Conservation (phyloP, 164 flowering plant genomes). For the Annona squamosa region DNA sequence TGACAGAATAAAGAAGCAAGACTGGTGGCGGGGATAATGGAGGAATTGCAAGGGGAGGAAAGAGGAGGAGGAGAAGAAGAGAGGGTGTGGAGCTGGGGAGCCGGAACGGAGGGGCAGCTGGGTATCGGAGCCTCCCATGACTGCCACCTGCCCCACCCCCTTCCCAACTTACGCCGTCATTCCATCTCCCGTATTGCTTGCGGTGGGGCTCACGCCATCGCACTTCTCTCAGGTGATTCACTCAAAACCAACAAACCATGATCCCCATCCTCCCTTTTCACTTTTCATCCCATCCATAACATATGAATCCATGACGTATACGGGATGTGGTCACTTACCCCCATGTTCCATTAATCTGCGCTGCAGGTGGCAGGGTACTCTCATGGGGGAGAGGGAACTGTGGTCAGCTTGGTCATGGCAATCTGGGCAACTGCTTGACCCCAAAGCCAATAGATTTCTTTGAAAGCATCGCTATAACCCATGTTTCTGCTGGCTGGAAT, state of each 20-base stretch:
- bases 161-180: constrained; percentile 17
- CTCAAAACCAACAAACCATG: background rate
- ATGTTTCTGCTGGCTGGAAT: constrained; percentile 94
- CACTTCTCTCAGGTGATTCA: constrained; percentile 38
- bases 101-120: constrained; percentile 91
- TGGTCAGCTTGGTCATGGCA: constrained; percentile 90
- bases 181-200: constrained; percentile 64
- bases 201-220: constrained; percentile 87
- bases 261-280: background rate
- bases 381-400: constrained; percentile 93
- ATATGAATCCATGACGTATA: too few species aligned
- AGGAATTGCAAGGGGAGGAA: background rate
- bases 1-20: background rate
- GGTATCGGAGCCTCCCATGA: constrained; percentile 59
- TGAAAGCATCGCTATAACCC: constrained; percentile 24
- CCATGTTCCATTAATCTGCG: background rate
- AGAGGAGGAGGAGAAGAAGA: constrained; percentile 10
- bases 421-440: constrained; percentile 29
- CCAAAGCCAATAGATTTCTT: constrained; percentile 45
- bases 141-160: constrained; percentile 24
- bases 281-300: too few species aligned
- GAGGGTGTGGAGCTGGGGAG: constrained; percentile 84
- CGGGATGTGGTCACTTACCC: too few species aligned
- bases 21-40: background rate
- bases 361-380: constrained; percentile 44